Percentiles rank a stretch among this genome's conserved stretches.
Conservation (phyloP, 2,329 filamentous ascomycete species). For the Pseudopithomyces maydicus region DNA sequence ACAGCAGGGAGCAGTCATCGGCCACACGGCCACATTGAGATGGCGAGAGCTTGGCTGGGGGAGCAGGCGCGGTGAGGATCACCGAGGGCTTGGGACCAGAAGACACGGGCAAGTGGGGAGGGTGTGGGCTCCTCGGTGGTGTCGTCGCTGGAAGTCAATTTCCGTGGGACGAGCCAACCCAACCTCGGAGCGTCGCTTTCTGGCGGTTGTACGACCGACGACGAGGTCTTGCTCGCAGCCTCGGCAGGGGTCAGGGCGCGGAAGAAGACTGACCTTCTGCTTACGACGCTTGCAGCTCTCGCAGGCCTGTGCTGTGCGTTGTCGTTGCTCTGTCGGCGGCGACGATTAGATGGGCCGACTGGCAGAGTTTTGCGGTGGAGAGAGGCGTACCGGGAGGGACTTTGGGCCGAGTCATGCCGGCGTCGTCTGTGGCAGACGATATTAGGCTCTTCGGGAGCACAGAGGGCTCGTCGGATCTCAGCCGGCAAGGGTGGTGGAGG, state of each 20-base stretch:
- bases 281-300: constrained; percentile 69
- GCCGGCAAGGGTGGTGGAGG: constrained; percentile 22
- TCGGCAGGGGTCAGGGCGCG: constrained; percentile 7
- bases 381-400: constrained; percentile 36
- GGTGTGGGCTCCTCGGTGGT: background rate
- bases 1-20: background rate
- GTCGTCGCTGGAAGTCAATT: background rate
- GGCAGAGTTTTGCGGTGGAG: constrained; percentile 8
- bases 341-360: constrained; percentile 44
- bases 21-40: background rate
- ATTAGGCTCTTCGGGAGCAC: constrained; percentile 27
- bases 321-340: constrained; percentile 62
- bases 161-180: background rate
- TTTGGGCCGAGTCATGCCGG: constrained; percentile 41
- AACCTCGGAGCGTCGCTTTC: background rate
- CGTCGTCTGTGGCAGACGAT: constrained; percentile 10
- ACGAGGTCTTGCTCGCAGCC: no score
- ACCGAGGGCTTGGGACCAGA: no score
- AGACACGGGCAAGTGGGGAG: background rate
- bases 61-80: background rate
- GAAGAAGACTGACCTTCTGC: constrained; percentile 63
- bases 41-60: no score
- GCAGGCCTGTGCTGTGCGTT: constrained; percentile 68
- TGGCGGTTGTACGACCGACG: background rate
- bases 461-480: constrained; percentile 20